These are phyloP conservation scores for Hypoxylon rubiginosum DNA, from an alignment of 2,329 filamentous ascomycete species.

Conservation along the genomic window DNA sequence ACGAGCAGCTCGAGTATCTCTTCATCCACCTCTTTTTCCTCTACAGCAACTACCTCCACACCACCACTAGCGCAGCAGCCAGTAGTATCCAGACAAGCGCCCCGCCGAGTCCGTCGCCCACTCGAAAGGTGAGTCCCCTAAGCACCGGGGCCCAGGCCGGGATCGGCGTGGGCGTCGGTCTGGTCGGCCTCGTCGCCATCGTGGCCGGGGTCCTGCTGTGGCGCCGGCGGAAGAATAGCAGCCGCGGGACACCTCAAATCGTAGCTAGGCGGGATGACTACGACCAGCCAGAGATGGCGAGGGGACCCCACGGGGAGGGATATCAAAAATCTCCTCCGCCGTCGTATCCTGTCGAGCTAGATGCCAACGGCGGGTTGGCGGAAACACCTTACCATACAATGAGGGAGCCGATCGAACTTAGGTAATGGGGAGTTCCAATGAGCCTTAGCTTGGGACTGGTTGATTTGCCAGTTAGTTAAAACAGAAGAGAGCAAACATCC, in stretches of 20 bases:
- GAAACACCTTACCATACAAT: not conserved
- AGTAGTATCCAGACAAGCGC: not conserved
- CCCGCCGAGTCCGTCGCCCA: not conserved
- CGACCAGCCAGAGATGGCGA: not conserved
- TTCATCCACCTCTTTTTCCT: conserved; percentile 5
- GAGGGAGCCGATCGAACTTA: conserved; percentile 1
- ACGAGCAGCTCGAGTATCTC: not conserved
- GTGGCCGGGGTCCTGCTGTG: conserved; percentile 18
- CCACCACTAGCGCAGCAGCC: not conserved
- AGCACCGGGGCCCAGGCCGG: conserved; percentile 32
- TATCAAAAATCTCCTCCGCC: not conserved
- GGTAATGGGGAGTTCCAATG: not conserved
- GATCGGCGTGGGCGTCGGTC: no score
- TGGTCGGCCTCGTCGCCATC: conserved; percentile 14
- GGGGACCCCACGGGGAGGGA: not conserved
- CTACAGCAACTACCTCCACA: conserved; percentile 5
- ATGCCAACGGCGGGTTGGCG: not conserved
- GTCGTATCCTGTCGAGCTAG: conserved; percentile 14
- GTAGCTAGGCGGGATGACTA: not conserved
- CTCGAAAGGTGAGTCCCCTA: conserved; percentile 5
- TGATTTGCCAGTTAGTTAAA: not conserved
- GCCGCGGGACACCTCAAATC: not conserved
- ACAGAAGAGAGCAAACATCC: not conserved
- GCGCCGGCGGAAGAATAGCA: conserved; percentile 8
- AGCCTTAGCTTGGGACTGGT: not conserved